Evolutionary conservation across 2,329 filamentous ascomycete species (phyloP), one percentile per base, ranked within the genome.

Genomic region (Colletotrichum navitas): DNA sequence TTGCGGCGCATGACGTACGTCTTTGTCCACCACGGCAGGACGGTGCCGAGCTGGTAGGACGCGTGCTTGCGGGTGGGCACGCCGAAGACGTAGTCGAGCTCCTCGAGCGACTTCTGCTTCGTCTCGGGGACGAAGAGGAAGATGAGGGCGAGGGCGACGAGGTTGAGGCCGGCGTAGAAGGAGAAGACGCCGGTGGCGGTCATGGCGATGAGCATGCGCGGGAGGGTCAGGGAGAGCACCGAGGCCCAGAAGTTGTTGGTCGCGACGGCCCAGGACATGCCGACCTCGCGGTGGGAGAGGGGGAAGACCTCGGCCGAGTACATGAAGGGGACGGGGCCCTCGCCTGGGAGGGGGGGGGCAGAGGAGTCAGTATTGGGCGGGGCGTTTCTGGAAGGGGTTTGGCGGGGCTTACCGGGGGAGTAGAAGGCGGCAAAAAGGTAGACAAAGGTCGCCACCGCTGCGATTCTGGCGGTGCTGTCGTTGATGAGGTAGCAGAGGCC

Each of bases 381-480:
- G 36, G 12, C 2, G 10, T 14, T 39, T 12, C 12, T 39, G 12
- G 6, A 11, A 14, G 39, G 11, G 2, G 3, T 39, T 39, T 39
- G 12, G 11, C 36, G 12, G 14, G 14, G 14, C 76, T 65, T 74
- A 32, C 90, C 90, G 0, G 89, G 88, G 0, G 88, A 90, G 79
- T 92, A 92, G 75, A 91, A 91, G 8, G 88, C 88, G 1, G 86
- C 88, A 73, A 92, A 93, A 18, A 92, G 77, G 80, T 89, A 92
- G 73, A 92, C 82, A 72, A 92, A 91, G 5, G 90, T 80, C 0
- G 89, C 87, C 18, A 92, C 85, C 0, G 88, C 78, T 43, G 83
- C 87, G 34, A 89, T 82, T 67, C 87, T 85, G 0, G 84, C 82
- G 0, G 76, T 83, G 29, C 77, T 81, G 0, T 74, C 72, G 16